Conservation (phyloP, 805 yeast species). For the Kodamaea nitidulidarum region DNA sequence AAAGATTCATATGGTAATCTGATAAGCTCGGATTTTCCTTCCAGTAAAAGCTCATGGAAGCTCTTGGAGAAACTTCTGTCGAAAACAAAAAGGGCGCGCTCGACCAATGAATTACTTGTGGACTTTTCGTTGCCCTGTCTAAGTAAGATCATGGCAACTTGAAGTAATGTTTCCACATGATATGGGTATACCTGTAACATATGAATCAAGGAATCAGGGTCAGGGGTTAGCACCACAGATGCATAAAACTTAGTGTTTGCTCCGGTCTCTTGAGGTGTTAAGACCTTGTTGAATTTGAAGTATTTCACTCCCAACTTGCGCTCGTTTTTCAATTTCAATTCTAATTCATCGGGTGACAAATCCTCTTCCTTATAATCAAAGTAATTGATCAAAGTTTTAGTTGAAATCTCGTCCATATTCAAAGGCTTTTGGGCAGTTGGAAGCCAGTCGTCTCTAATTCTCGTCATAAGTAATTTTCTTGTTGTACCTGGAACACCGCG, state of each 20-base stretch:
- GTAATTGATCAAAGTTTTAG: slow-evolving; percentile 34
- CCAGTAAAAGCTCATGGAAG: slow-evolving; percentile 43
- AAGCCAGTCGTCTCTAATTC: slow-evolving; percentile 75
- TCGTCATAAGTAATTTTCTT: slow-evolving; percentile 62
- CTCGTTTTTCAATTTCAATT: slow-evolving; percentile 30
- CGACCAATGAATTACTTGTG: slow-evolving; percentile 69
- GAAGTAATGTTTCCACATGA: slow-evolving; percentile 73
- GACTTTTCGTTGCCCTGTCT: slow-evolving; percentile 72
- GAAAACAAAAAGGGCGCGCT: slow-evolving; percentile 72
- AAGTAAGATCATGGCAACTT: slow-evolving; percentile 66
- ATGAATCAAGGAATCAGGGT: slow-evolving; percentile 66
- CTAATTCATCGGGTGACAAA: slow-evolving; percentile 23
- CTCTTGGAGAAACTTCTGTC: slow-evolving; percentile 65
- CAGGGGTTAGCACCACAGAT: slow-evolving; percentile 68
- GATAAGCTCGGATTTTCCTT: slow-evolving; percentile 51
- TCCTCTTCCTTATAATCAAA: slow-evolving; percentile 33
- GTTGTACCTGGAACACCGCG: slow-evolving; percentile 70
- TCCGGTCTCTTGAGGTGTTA: slow-evolving; percentile 26
- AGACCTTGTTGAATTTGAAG: slow-evolving; percentile 50
- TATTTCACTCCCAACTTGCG: slow-evolving; percentile 45
- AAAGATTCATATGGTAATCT: slow-evolving; percentile 74
- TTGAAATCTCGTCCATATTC: slow-evolving; percentile 50
- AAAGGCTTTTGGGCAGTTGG: slow-evolving; percentile 65
- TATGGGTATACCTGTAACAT: slow-evolving; percentile 63
- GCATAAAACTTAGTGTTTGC: slow-evolving; percentile 54